These are phyloP conservation scores for Xylaria telfairii DNA, from an alignment of 495 filamentous ascomycete genomes.

Conservation along the genomic window DNA sequence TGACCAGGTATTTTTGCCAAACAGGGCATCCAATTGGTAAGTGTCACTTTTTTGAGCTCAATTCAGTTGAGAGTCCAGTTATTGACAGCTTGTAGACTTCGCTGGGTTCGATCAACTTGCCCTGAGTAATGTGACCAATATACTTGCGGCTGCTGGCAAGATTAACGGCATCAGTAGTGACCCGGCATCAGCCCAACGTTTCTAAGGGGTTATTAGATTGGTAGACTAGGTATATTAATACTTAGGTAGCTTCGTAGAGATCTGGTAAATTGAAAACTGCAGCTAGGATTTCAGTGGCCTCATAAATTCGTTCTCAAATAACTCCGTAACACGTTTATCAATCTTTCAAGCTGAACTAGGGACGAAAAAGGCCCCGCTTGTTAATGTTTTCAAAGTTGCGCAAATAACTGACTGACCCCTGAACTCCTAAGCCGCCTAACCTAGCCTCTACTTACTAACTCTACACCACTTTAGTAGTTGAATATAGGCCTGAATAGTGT, in stretches of 20 bases:
- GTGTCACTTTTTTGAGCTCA: neutral
- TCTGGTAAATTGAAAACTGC: neutral
- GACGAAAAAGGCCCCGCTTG: too few species aligned
- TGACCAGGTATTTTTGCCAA: slow-evolving; percentile 16
- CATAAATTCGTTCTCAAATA: neutral
- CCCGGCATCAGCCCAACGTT: slow-evolving; percentile 8
- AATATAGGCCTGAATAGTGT: too few species aligned
- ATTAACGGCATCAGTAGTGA: slow-evolving; percentile 10
- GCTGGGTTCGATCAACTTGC: slow-evolving; percentile 2
- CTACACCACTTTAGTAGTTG: too few species aligned
- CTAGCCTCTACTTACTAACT: too few species aligned
- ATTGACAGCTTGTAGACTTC: slow-evolving; percentile 15
- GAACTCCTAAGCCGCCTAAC: too few species aligned
- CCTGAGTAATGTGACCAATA: slow-evolving; percentile 3
- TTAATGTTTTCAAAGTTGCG: neutral
- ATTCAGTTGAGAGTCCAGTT: neutral
- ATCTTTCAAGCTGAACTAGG: neutral
- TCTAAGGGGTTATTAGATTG: neutral
- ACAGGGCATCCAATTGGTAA: slow-evolving; percentile 23
- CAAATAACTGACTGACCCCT: too few species aligned
- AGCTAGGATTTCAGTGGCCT: neutral
- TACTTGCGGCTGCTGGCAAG: neutral
- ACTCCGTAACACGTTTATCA: neutral
- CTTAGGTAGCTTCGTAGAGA: neutral
- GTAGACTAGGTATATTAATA: too few species aligned